Conservation (phyloP, 2,329 filamentous ascomycete genomes). For the Westerdykella ornata region DNA sequence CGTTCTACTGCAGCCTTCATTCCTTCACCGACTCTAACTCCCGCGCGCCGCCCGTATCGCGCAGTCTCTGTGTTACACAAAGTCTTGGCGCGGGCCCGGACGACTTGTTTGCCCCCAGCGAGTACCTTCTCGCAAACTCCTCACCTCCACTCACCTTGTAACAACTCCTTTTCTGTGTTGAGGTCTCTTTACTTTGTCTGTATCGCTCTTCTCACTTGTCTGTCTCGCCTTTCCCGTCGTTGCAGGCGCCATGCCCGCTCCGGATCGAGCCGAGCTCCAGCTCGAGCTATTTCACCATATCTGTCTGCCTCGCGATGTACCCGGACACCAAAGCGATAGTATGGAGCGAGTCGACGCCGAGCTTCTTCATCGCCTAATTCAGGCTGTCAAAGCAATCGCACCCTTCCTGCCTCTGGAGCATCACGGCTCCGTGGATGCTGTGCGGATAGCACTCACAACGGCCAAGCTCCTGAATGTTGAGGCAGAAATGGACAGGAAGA, state of each 20-base stretch:
- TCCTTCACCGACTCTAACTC: no score
- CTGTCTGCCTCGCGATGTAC: constrained; percentile 36
- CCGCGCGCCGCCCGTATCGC: no score
- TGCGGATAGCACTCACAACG: constrained; percentile 13
- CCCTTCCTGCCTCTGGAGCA: constrained; percentile 8
- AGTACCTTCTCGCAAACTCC: no score
- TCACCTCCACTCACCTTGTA: no score
- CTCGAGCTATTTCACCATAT: constrained; percentile 34
- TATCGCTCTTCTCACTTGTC: no score
- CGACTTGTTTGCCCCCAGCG: no score
- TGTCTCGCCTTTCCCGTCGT: no score
- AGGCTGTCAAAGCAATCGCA: constrained; percentile 16
- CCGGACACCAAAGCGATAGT: constrained; percentile 30
- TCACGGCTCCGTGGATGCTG: constrained; percentile 8
- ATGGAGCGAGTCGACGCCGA: constrained; percentile 21
- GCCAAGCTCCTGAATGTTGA: constrained; percentile 18
- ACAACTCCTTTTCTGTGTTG: background rate
- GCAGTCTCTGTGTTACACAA: no score
- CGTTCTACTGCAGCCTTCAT: no score
- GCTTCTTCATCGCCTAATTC: constrained; percentile 25
- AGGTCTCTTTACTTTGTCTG: background rate
- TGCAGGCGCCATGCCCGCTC: constrained; percentile 19
- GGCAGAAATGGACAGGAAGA: constrained; percentile 17
- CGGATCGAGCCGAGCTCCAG: constrained; percentile 8
- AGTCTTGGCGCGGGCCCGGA: no score